Percentiles rank a stretch among this genome's conserved stretches.
These are phyloP conservation scores for Ajuga reptans DNA, from an alignment of 305 asterid genomes.

Conservation along the genomic window DNA sequence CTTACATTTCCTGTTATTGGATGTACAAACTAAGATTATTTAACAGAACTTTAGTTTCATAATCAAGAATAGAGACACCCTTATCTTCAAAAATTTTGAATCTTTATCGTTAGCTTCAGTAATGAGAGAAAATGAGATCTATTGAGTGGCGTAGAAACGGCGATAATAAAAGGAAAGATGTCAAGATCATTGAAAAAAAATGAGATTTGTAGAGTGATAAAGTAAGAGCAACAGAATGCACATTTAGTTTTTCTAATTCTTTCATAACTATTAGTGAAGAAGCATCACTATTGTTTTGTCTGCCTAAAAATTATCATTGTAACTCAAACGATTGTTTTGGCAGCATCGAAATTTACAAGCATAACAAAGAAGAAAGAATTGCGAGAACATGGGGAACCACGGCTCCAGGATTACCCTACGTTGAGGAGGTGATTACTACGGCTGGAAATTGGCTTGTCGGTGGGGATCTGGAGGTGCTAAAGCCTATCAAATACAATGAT, in stretches of 20 bases:
- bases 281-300: neutral
- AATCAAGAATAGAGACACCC: neutral
- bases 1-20: neutral
- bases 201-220: neutral
- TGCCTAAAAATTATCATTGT: neutral
- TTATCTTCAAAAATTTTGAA: neutral
- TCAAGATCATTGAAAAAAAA: neutral
- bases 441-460: slow-evolving; percentile 88
- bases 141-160: neutral
- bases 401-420: slow-evolving; percentile 73
- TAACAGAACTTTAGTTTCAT: neutral
- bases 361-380: slow-evolving; percentile 77
- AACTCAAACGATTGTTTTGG: neutral
- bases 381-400: slow-evolving; percentile 87
- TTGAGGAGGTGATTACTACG: slow-evolving; percentile 56
- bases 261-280: neutral
- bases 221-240: neutral
- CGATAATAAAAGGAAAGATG: neutral
- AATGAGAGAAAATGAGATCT: neutral
- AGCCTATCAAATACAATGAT: slow-evolving; percentile 64
- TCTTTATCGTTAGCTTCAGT: neutral
- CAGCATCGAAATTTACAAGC: slow-evolving; percentile 76
- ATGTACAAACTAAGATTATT: neutral
- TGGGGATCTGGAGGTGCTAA: slow-evolving; percentile 67
- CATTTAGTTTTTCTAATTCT: neutral